Evolutionary conservation across 352 stramenopile species (phyloP).

Genomic region (Pythium brachiatum): DNA sequence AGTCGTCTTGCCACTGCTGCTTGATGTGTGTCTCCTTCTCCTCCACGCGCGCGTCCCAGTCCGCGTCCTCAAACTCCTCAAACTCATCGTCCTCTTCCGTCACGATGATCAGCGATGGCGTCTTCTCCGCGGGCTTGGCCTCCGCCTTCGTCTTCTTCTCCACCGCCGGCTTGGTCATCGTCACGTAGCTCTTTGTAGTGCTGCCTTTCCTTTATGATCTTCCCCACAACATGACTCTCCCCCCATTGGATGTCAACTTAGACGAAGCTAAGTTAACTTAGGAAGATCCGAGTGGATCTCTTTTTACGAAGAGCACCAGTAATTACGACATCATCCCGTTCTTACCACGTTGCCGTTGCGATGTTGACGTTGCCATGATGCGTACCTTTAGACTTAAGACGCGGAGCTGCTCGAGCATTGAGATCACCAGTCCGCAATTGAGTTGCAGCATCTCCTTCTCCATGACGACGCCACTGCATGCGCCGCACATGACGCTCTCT

Average conservation of each 20-base stretch:
- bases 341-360: slow-evolving; percentile 15
- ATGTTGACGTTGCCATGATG: slow-evolving; percentile 24
- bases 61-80: slow-evolving; percentile 84
- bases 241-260: not conserved
- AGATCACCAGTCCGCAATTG: not conserved
- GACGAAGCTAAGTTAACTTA: slow-evolving; percentile 4
- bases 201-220: slow-evolving; percentile 15
- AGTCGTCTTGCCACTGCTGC: slow-evolving; percentile 93
- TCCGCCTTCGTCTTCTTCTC: slow-evolving; percentile 24
- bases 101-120: slow-evolving; percentile 67
- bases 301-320: not conserved
- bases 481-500: not conserved
- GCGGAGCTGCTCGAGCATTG: not conserved
- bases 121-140: slow-evolving; percentile 45
- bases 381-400: not conserved
- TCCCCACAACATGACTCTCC: not conserved
- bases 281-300: slow-evolving; percentile 13
- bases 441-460: not conserved
- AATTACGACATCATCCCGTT: not conserved
- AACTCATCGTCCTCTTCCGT: slow-evolving; percentile 90
- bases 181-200: not conserved
- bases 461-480: not conserved
- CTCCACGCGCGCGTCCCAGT: slow-evolving; percentile 72
- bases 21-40: slow-evolving; percentile 84
- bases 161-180: slow-evolving; percentile 16